Percentiles rank a stretch among this genome's conserved stretches.
Evolutionary conservation across 352 stramenopile species (phyloP).

Genomic region (Phytopythium oedochilum): DNA sequence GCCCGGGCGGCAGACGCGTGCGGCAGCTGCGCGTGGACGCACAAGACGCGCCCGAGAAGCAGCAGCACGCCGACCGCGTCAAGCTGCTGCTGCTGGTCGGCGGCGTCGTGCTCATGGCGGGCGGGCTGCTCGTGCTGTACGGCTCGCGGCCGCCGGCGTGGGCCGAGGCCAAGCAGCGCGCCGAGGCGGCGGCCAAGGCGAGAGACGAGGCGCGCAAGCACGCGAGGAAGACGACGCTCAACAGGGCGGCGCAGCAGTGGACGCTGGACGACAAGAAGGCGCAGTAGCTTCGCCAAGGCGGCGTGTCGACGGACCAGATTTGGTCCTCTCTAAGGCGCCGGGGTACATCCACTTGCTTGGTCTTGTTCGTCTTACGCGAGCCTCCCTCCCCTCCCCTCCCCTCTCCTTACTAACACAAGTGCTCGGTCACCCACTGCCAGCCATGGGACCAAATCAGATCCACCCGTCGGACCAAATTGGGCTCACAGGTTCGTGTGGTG

Average conservation of each 20-base stretch:
- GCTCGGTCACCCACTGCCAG: not conserved
- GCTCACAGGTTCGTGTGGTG: slow-evolving; percentile 3
- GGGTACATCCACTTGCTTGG: slow-evolving; percentile 1
- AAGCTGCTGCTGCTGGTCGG: slow-evolving; percentile 31
- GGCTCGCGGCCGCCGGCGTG: slow-evolving; percentile 22
- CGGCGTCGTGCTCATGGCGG: slow-evolving; percentile 41
- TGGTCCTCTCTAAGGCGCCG: not conserved
- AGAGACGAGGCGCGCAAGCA: slow-evolving; percentile 5
- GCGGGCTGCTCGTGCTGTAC: slow-evolving; percentile 46
- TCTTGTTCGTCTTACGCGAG: slow-evolving; percentile 1
- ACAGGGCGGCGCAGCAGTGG: not conserved
- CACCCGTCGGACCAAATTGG: not conserved
- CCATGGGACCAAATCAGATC: not conserved
- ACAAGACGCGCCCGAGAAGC: slow-evolving; percentile 12
- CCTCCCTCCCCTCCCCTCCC: too few relatives aligned
- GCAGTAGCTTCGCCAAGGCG: slow-evolving; percentile 1
- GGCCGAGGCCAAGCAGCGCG: slow-evolving; percentile 3
- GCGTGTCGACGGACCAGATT: not conserved
- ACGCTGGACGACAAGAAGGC: slow-evolving; percentile 6
- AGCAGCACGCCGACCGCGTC: not conserved
- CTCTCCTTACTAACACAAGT: slow-evolving; percentile 5
- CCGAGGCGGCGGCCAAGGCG: slow-evolving; percentile 6
- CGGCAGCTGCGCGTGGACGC: slow-evolving; percentile 43
- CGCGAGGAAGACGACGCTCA: not conserved
- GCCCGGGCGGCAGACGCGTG: slow-evolving; percentile 16